These are phyloP conservation scores for Neurospora sp. DNA, from an alignment of 495 filamentous ascomycete genomes.

Conservation along the genomic window DNA sequence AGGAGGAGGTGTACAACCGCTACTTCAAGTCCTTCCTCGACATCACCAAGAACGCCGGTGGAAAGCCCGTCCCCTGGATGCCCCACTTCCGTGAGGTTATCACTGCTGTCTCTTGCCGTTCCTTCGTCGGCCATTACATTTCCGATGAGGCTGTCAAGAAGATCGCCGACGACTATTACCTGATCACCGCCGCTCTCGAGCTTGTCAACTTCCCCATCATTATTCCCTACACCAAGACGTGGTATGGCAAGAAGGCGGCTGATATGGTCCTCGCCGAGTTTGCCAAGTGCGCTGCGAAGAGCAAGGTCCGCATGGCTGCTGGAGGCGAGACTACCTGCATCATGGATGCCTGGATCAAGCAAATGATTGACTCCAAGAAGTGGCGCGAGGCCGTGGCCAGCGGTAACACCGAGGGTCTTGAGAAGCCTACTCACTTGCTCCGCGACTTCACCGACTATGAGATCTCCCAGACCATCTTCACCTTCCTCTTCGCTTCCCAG, in stretches of 20 bases:
- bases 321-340: constrained; percentile 84
- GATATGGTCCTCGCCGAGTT: constrained; percentile 90
- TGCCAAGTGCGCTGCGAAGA: constrained; percentile 82
- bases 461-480: constrained; percentile 91
- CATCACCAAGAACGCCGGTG: constrained; percentile 57
- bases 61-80: constrained; percentile 81
- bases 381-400: constrained; percentile 63
- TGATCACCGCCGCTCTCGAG: constrained; percentile 91
- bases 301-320: constrained; percentile 83
- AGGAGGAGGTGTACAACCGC: constrained; percentile 81
- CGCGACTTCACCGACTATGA: constrained; percentile 86
- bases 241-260: constrained; percentile 94
- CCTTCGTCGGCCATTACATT: constrained; percentile 95
- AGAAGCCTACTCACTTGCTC: constrained; percentile 74
- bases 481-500: constrained; percentile 96
- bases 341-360: constrained; percentile 86
- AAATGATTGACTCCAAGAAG: constrained; percentile 69
- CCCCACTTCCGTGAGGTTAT: constrained; percentile 87
- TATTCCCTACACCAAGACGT: constrained; percentile 88
- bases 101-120: constrained; percentile 88
- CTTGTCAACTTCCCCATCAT: constrained; percentile 99
- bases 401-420: constrained; percentile 55
- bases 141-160: constrained; percentile 81
- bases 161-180: constrained; percentile 93
- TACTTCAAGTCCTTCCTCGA: constrained; percentile 75